Percentiles rank a stretch among this genome's conserved stretches.
These are phyloP conservation scores for Vigna nakashimae DNA, from an alignment of 306 rosid species.

Conservation along the genomic window DNA sequence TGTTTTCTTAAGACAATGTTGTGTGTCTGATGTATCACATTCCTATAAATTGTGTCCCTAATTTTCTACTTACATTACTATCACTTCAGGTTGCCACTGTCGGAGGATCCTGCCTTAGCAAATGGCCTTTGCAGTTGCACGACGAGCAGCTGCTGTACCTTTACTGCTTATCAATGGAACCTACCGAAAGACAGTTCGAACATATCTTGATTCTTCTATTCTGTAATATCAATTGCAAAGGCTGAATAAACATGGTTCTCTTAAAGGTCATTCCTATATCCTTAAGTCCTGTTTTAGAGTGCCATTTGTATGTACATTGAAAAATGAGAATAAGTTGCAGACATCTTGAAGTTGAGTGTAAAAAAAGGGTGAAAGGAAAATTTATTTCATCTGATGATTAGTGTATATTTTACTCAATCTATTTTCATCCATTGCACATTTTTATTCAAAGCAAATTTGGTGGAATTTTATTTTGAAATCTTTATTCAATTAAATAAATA, in stretches of 20 bases:
- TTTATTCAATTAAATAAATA: not conserved
- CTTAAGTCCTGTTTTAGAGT: conserved; percentile 30
- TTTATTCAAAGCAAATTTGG: not conserved
- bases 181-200: conserved; percentile 76
- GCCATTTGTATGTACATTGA: conserved; percentile 2
- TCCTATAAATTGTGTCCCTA: conserved; percentile 16
- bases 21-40: not conserved
- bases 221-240: conserved; percentile 96
- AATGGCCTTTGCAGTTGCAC: conserved; percentile 96
- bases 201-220: conserved; percentile 93
- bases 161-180: conserved; percentile 96
- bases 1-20: not conserved
- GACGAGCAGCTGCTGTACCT: conserved; percentile 96
- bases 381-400: not conserved
- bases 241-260: conserved; percentile 83
- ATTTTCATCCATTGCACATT: not conserved
- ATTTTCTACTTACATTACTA: conserved; percentile 41
- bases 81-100: conserved; percentile 73
- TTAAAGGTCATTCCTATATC: conserved; percentile 63
- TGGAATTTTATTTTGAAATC: not conserved
- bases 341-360: conserved; percentile 18
- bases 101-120: conserved; percentile 98
- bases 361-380: not conserved
- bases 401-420: not conserved
- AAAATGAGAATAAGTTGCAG: conserved; percentile 8